Evolutionary conservation across 306 rosid species (phyloP), one percentile per base, ranked within the genome.

Genomic region (Hylodesmum podocarpum): DNA sequence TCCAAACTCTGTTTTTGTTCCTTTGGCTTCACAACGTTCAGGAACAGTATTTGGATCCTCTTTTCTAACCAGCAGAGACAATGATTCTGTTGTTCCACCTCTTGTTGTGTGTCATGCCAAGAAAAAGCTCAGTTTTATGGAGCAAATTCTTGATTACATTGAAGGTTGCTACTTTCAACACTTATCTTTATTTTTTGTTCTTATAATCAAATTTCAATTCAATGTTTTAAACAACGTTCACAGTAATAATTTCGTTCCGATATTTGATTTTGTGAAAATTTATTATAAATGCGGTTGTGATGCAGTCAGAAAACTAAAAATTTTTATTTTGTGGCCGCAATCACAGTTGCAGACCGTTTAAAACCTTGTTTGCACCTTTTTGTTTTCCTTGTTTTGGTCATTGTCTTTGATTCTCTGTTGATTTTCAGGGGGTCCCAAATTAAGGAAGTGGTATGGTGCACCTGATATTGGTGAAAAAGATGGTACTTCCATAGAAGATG

Each of bases 361-460:
- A 58, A 58, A 29, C 22, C 66, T 29, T 13, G 21, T 57, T 57
- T 50, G 14, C 66, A 21, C 8, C 16, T 22, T 44, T 72, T 67
- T 3, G 28, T 46, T 74, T 75, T 12, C 0, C 3, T 1, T 8
- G 2, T 58, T 72, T 19, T 69, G 33, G 15, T 57, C 21, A 53
- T 41, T 82, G 58, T 27, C 0, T 53, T 54, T 69, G 59, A 54
- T 70, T 75, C 8, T 66, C 16, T 34, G 33, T 55, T 73, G 46
- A 33, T 31, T 61, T 70, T 57, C 39, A 94, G 95, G 97, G 58
- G 97, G 97, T 65, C 98, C 98, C 44, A 92, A 94, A 82, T 82
- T 94, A 70, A 90, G 98, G 83, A 91, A 84, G 80, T 92, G 98
- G 97, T 90, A 92, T 64, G 98, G 97, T 39, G 97, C 98, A 54